These are phyloP conservation scores for Aureobasidium mangrovei DNA, from an alignment of 2,329 filamentous ascomycete species.

Conservation along the genomic window DNA sequence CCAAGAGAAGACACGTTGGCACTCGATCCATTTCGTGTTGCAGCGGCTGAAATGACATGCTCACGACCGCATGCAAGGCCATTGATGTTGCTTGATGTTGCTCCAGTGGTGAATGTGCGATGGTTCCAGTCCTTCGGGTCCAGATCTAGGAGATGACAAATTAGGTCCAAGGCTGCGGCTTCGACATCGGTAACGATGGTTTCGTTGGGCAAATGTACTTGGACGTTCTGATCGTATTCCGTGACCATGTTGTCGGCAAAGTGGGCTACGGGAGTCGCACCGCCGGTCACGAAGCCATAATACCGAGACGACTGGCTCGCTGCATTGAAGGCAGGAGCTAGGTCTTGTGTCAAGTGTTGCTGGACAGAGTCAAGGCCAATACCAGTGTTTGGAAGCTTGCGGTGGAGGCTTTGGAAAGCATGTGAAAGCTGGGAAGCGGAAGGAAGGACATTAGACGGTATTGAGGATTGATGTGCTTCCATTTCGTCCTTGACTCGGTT, in stretches of 20 bases:
- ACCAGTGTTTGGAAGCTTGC: constrained; percentile 31
- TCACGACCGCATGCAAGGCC: constrained; percentile 66
- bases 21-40: constrained; percentile 20
- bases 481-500: background rate
- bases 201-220: constrained; percentile 71
- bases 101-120: constrained; percentile 69
- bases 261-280: constrained; percentile 66
- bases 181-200: constrained; percentile 70
- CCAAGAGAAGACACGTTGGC: constrained; percentile 60
- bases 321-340: constrained; percentile 53
- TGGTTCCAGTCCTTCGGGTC: constrained; percentile 54
- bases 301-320: constrained; percentile 60
- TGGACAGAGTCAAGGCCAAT: constrained; percentile 35
- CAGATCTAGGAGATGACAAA: constrained; percentile 59
- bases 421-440: constrained; percentile 22
- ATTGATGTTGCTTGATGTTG: constrained; percentile 57
- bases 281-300: constrained; percentile 85
- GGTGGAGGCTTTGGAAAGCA: constrained; percentile 30
- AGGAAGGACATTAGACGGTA: constrained; percentile 27
- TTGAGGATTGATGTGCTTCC: background rate
- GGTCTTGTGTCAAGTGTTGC: constrained; percentile 37
- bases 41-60: constrained; percentile 44
- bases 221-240: constrained; percentile 72
- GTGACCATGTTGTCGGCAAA: constrained; percentile 80
- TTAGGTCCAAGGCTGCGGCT: constrained; percentile 58